Percentiles rank a stretch among this genome's conserved stretches.
These are phyloP conservation scores for Zanthoxylum bungeanum DNA, from an alignment of 345 rosid genomes.

Conservation along the genomic window DNA sequence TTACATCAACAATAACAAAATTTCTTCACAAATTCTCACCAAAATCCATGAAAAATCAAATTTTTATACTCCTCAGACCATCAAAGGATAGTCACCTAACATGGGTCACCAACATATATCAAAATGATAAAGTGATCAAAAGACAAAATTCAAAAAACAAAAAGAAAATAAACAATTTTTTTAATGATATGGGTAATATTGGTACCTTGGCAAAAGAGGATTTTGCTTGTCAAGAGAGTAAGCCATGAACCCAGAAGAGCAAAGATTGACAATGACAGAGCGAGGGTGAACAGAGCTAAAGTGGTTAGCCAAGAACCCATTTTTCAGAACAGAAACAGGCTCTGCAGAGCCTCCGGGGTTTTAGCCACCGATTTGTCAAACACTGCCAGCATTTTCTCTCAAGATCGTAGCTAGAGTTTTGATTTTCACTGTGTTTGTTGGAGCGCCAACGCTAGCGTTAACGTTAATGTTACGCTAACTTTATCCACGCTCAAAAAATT, in stretches of 20 bases:
- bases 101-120: not conserved
- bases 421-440: too few species aligned
- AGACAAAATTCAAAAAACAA: too few species aligned
- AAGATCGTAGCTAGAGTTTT: too few species aligned
- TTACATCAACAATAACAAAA: too few species aligned
- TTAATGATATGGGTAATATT: too few species aligned
- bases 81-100: not conserved
- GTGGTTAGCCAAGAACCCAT: slow-evolving; percentile 59
- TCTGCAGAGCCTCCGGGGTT: slow-evolving; percentile 71
- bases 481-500: too few species aligned
- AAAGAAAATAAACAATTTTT: not conserved
- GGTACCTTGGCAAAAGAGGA: slow-evolving; percentile 90
- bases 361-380: slow-evolving; percentile 85
- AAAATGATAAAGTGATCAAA: not conserved
- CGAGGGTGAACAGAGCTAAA: slow-evolving; percentile 50
- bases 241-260: slow-evolving; percentile 69
- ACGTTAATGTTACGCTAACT: too few species aligned
- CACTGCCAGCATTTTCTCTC: slow-evolving; percentile 83
- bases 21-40: too few species aligned
- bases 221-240: slow-evolving; percentile 71
- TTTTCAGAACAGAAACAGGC: slow-evolving; percentile 57
- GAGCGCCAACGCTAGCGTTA: too few species aligned
- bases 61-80: not conserved
- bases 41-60: not conserved
- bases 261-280: slow-evolving; percentile 69